Conservation (phyloP, 306 rosid genomes). For the Cajanus cajan region DNA sequence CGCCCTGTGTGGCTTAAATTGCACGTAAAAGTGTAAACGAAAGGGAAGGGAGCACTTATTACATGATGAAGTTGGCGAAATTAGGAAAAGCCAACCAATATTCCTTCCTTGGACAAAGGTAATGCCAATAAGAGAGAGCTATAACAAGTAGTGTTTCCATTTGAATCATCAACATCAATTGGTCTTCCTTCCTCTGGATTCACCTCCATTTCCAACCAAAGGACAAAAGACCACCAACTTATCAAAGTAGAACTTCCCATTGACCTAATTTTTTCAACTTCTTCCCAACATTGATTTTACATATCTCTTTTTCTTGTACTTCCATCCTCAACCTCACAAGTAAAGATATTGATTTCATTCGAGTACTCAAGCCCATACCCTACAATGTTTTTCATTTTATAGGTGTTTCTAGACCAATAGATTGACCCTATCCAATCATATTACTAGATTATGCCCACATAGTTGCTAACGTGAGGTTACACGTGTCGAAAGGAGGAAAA, state of each 20-base stretch:
- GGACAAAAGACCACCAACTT: not conserved
- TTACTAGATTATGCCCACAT: not conserved
- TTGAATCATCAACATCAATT: not conserved
- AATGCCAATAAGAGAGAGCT: slow-evolving; percentile 2
- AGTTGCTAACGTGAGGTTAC: not conserved
- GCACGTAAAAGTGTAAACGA: slow-evolving; percentile 17
- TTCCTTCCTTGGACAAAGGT: slow-evolving; percentile 14
- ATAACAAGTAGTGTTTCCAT: not conserved
- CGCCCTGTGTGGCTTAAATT: slow-evolving; percentile 26
- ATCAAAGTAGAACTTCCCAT: not conserved
- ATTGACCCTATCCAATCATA: not conserved
- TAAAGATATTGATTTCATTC: slow-evolving; percentile 1
- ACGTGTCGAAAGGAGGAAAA: not conserved
- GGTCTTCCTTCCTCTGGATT: not conserved
- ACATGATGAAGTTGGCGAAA: slow-evolving; percentile 5
- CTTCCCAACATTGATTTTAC: slow-evolving; percentile 5
- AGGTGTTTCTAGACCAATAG: not conserved
- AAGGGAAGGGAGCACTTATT: slow-evolving; percentile 5
- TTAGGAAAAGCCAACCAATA: not conserved
- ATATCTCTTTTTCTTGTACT: not conserved
- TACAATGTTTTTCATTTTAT: slow-evolving; percentile 15
- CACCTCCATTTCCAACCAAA: not conserved
- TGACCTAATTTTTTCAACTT: slow-evolving; percentile 1
- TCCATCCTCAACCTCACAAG: not conserved
- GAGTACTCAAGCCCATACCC: not conserved